Evolutionary conservation across 805 yeast species (phyloP).

Genomic region (Scheffersomyces ergatensis): DNA sequence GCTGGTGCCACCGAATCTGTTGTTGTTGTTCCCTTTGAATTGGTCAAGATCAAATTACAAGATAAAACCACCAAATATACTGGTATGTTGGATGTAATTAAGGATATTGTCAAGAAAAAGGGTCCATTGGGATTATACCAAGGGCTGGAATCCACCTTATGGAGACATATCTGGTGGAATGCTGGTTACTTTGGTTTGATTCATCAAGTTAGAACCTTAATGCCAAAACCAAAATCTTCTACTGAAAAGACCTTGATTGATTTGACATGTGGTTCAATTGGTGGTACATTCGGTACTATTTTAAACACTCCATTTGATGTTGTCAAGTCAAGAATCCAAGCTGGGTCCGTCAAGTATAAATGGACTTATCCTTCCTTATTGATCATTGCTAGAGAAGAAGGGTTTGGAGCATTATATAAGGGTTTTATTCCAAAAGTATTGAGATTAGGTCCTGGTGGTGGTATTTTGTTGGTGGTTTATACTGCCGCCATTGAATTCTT

Average conservation of each 20-base stretch:
- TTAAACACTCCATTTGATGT: slow-evolving; percentile 97
- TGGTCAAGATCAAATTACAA: slow-evolving; percentile 92
- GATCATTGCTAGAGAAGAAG: slow-evolving; percentile 84
- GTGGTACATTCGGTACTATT: slow-evolving; percentile 96
- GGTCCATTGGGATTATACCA: slow-evolving; percentile 85
- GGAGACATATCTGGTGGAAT: slow-evolving; percentile 97
- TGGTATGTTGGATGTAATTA: slow-evolving; percentile 81
- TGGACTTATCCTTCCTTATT: slow-evolving; percentile 86
- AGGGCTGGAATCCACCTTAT: slow-evolving; percentile 94
- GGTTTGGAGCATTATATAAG: slow-evolving; percentile 85
- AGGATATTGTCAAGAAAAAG: slow-evolving; percentile 65
- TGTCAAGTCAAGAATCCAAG: slow-evolving; percentile 95
- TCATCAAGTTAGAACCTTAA: slow-evolving; percentile 73
- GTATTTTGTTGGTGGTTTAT: slow-evolving; percentile 95
- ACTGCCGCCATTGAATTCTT: slow-evolving; percentile 93
- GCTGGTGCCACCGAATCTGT: slow-evolving; percentile 98
- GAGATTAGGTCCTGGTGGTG: slow-evolving; percentile 99
- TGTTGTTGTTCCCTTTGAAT: slow-evolving; percentile 96
- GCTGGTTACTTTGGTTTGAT: slow-evolving; percentile 97
- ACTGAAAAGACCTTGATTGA: slow-evolving; percentile 82
- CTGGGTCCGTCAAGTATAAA: slow-evolving; percentile 81
- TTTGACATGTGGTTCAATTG: slow-evolving; percentile 87
- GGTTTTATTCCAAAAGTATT: slow-evolving; percentile 97
- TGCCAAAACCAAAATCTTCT: slow-evolving; percentile 74
- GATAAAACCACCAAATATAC: slow-evolving; percentile 79